Base-by-base conservation (phyloP, 225 moss, liverwort and hornwort species). In the Sphagnum contortum region DNA sequence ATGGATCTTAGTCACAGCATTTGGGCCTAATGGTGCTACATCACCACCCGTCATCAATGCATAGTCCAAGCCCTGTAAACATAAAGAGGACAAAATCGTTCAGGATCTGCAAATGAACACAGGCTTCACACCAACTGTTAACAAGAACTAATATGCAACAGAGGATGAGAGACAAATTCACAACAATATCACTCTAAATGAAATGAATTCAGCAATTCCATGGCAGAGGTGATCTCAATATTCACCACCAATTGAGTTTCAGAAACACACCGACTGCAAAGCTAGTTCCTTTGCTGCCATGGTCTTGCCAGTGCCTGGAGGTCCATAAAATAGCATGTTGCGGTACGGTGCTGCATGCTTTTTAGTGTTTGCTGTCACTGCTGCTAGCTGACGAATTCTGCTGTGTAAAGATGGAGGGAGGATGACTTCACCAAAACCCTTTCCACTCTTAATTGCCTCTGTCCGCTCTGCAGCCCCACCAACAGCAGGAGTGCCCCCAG, bases 1-100 rank as follows among this genome's bases (percentile, higher is more conserved):
- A 65, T 93, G 92, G 65, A 93, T 87, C 68, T 89, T 98, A 46
- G 96, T 98, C 12, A 98, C 96, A 13, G 96, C 92, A 63, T 82
- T 83, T 44, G 90, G 77, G 56, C 96, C 96, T 55, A 98, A 63
- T 48, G 96, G 96, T 66, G 90, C 89, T 61, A 98, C 93, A 67
- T 98, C 96, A 70, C 96, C 96, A 67, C 96, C 96, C 62, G 96
- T 98, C 96, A 98, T 98, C 60, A 93, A 77, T 45, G 96, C 96
- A 71, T 98, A 98, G 68, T 93, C 96, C 84, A 98, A 74, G 50
- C 92, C 93, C 80, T 87, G 83, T 51, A 11, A 62, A 11, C 11
- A 2, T 4, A 7, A 8, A 44, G 11, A 29, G n/a, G 29, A 12
- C 29, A 29, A 62, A 12, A 62, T 11, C 1, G 12, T 62, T 62